Evolutionary conservation across 208 protist genomes (phyloP).

Genomic region (Trypanosoma scelopori): DNA sequence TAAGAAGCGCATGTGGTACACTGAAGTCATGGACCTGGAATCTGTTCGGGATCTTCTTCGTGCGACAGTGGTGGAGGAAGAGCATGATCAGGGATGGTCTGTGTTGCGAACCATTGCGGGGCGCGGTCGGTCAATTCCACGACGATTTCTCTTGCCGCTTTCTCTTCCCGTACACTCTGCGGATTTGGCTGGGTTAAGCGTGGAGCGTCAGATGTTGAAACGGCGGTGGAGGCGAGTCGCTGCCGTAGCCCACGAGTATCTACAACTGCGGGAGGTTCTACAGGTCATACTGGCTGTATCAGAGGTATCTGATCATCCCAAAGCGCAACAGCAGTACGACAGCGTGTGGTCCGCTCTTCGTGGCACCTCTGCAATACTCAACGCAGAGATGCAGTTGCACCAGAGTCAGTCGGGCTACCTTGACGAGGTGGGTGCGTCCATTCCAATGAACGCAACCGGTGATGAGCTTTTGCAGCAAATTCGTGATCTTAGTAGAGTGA

Average conservation of each 20-base stretch:
- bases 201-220: conserved; percentile 17
- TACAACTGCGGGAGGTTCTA: conserved; percentile 31
- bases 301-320: conserved; percentile 34
- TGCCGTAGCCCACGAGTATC: conserved; percentile 27
- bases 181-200: background rate
- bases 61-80: conserved; percentile 31
- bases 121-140: conserved; percentile 8
- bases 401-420: conserved; percentile 18
- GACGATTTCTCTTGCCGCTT: conserved; percentile 10
- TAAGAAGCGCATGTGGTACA: conserved; percentile 36
- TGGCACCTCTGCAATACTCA: conserved; percentile 30
- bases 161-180: conserved; percentile 5
- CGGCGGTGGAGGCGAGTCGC: conserved; percentile 12
- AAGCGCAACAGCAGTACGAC: conserved; percentile 31
- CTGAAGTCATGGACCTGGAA: conserved; percentile 30
- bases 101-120: conserved; percentile 25
- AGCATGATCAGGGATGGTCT: conserved; percentile 28
- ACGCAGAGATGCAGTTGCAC: conserved; percentile 20
- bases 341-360: conserved; percentile 31
- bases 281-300: conserved; percentile 27
- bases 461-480: conserved; percentile 26
- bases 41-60: conserved; percentile 31
- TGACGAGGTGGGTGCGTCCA: conserved; percentile 24
- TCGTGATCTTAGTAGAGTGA: conserved; percentile 29
- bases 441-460: conserved; percentile 23